Percentiles rank a stretch among this genome's conserved stretches.
Conservation (phyloP, 1,139 yeast species). For the Kodamaea anthophila region DNA sequence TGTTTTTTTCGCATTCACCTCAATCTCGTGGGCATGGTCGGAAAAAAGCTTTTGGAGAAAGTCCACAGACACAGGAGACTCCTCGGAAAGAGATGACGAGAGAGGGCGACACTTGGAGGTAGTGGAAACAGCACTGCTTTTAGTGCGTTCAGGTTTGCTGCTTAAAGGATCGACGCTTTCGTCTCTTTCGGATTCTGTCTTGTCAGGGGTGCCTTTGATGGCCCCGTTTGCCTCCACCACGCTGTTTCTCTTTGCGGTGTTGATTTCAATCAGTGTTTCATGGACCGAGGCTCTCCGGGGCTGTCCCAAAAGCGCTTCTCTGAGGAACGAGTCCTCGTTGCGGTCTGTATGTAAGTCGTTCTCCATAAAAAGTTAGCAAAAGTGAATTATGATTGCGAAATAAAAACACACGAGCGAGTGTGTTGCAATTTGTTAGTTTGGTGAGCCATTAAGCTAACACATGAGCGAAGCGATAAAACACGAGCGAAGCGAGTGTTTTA, state of each 20-base stretch:
- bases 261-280: background rate
- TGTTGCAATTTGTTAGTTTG: no score
- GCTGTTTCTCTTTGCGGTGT: background rate
- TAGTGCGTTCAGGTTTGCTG: background rate
- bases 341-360: no score
- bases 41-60: slow-evolving; percentile 4
- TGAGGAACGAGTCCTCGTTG: no score
- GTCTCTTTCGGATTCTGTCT: background rate
- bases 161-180: background rate
- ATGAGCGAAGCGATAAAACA: no score
- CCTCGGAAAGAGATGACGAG: slow-evolving; percentile 7
- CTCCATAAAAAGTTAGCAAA: no score
- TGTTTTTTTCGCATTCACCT: slow-evolving; percentile 4
- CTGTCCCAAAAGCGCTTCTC: no score
- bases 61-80: slow-evolving; percentile 9
- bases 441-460: no score
- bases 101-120: no score
- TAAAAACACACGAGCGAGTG: no score
- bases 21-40: slow-evolving; percentile 3
- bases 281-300: background rate
- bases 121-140: background rate
- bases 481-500: no score
- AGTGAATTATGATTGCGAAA: no score
- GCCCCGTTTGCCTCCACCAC: background rate
- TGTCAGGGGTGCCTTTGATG: background rate